These are phyloP conservation scores for Cercospora canescens DNA, from an alignment of 2,329 filamentous ascomycete species.

Conservation along the genomic window DNA sequence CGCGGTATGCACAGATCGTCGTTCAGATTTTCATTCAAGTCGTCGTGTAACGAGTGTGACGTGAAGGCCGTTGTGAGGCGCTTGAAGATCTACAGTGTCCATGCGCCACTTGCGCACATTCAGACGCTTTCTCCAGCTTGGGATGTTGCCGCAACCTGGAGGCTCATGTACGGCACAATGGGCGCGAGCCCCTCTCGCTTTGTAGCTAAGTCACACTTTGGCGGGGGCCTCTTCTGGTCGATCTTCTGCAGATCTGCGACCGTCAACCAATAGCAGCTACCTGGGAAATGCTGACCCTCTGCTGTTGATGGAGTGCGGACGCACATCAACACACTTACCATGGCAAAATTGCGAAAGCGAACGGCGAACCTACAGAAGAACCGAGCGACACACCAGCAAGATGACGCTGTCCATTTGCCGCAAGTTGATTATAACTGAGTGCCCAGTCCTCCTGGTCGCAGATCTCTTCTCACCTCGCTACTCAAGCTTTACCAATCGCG, in stretches of 20 bases:
- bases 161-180: not conserved
- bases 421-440: not conserved
- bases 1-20: not conserved
- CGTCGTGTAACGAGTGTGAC: not conserved
- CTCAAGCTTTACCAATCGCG: not conserved
- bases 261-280: not conserved
- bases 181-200: not conserved
- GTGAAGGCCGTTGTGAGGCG: not conserved
- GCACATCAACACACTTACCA: constrained; percentile 2
- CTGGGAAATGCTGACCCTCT: not conserved
- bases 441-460: not conserved
- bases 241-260: constrained; percentile 1
- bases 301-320: not conserved
- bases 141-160: not conserved
- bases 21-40: not conserved
- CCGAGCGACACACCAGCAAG: not conserved
- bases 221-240: not conserved
- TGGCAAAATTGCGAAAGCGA: not conserved
- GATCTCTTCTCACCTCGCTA: not conserved
- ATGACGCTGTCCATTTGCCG: not conserved
- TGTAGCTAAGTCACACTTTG: constrained; percentile 1
- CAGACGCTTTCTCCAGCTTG: not conserved
- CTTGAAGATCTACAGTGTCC: not conserved
- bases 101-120: not conserved
- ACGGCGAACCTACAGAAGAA: not conserved